Evolutionary conservation across 768 basidiomycete genomes (phyloP).

Genomic region (Russula ochroleuca): DNA sequence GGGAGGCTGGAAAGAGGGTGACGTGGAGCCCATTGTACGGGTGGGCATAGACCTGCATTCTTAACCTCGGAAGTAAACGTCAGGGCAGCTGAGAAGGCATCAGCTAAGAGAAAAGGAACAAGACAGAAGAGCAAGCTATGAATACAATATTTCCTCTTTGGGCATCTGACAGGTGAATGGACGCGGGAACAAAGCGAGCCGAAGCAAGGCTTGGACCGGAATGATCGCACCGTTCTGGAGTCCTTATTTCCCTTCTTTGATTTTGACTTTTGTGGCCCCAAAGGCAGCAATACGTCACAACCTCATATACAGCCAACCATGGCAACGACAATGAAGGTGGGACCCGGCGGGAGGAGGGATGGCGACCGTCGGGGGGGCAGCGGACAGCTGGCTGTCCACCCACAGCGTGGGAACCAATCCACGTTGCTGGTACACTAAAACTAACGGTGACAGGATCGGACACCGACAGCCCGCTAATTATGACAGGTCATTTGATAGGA

Average conservation of each 20-base stretch:
- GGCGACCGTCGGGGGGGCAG: not conserved
- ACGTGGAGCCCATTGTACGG: not conserved
- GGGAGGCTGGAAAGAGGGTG: not conserved
- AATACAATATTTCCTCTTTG: constrained; percentile 4
- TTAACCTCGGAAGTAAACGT: not conserved
- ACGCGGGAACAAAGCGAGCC: not conserved
- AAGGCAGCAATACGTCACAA: not conserved
- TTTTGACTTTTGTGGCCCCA: not conserved
- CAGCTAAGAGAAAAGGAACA: not conserved
- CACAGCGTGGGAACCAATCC: not conserved
- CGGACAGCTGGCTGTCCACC: not conserved
- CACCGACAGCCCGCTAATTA: not conserved
- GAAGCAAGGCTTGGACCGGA: not conserved
- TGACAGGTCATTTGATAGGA: not conserved
- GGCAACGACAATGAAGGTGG: not conserved
- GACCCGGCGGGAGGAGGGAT: not conserved
- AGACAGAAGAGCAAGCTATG: not conserved
- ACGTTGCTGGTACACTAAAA: not conserved
- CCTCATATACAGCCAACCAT: not conserved
- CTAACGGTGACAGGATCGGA: not conserved
- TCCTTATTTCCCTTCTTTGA: not conserved
- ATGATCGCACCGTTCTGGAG: not conserved
- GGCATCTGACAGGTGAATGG: not conserved
- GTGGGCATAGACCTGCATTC: not conserved
- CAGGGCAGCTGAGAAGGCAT: not conserved